Conservation (phyloP, 2,329 filamentous ascomycete genomes). For the Arthroderma uncinatum region DNA sequence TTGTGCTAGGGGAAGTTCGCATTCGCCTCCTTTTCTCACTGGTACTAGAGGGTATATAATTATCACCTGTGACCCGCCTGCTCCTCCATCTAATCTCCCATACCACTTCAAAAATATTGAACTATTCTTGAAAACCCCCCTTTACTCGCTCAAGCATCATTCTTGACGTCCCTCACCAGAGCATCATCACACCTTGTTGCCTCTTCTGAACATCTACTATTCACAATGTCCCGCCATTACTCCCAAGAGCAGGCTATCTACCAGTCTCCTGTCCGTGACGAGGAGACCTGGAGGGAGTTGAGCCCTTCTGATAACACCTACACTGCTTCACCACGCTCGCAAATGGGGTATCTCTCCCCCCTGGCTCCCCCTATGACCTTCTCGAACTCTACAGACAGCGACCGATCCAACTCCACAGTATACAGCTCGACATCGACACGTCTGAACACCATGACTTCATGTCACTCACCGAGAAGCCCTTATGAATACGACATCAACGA, state of each 20-base stretch:
- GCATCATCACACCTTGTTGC: background rate
- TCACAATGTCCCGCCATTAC: background rate
- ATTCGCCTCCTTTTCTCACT: conserved; percentile 2
- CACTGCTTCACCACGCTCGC: background rate
- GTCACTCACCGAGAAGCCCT: background rate
- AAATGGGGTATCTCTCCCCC: background rate
- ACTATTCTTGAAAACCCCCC: background rate
- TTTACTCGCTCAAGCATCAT: background rate
- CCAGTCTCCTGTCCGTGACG: background rate
- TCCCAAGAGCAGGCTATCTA: background rate
- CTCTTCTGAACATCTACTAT: background rate
- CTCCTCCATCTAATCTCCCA: background rate
- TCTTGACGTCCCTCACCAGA: background rate
- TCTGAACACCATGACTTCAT: background rate
- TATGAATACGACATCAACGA: background rate
- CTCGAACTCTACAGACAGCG: conserved; percentile 16
- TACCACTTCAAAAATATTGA: background rate
- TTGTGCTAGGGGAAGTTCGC: background rate
- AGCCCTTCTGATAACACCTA: background rate
- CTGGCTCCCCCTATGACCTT: conserved; percentile 15
- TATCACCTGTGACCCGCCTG: background rate
- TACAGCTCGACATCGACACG: conserved; percentile 12
- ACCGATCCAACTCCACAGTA: conserved; percentile 13
- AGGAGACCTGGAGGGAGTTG: background rate
- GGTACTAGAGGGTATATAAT: background rate